phyloP scores from a whole-genome alignment of 2,329 filamentous ascomycete species.

The Colletotrichum brevisporum region DNA sequence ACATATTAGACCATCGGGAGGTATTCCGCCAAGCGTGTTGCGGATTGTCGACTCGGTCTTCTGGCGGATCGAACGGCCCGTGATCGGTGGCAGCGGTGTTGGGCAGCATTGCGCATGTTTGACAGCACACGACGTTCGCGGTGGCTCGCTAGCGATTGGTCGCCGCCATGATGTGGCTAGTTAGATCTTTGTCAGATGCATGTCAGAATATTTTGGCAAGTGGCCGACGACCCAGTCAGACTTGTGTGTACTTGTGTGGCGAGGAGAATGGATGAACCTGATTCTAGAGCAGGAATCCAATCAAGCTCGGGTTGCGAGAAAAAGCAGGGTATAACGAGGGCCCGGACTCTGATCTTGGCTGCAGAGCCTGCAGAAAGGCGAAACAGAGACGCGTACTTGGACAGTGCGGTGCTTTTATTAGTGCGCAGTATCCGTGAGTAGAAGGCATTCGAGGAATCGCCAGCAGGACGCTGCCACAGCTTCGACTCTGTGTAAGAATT shows the following conservation, averaged over 20 bases:
- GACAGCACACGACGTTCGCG: conserved; percentile 6
- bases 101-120: background rate
- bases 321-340: background rate
- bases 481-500: no score
- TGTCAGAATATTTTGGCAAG: conserved; percentile 10
- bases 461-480: no score
- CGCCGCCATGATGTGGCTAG: conserved; percentile 12
- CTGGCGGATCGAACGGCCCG: background rate
- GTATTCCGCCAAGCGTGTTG: background rate
- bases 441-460: background rate
- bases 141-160: conserved; percentile 22
- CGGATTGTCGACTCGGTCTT: background rate
- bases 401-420: conserved; percentile 2
- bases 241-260: background rate
- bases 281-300: conserved; percentile 14
- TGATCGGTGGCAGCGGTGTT: background rate
- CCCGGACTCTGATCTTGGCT: conserved; percentile 11
- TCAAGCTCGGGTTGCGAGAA: background rate
- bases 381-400: conserved; percentile 33
- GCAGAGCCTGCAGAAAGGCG: conserved; percentile 30
- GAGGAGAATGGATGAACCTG: conserved; percentile 31
- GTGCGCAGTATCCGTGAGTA: conserved; percentile 9
- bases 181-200: conserved; percentile 21
- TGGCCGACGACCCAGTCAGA: conserved; percentile 8
- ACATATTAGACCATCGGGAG: conserved; percentile 1